Evolutionary conservation across 2,329 filamentous ascomycete genomes (phyloP).

Genomic region (Hypomyces perniciosus): DNA sequence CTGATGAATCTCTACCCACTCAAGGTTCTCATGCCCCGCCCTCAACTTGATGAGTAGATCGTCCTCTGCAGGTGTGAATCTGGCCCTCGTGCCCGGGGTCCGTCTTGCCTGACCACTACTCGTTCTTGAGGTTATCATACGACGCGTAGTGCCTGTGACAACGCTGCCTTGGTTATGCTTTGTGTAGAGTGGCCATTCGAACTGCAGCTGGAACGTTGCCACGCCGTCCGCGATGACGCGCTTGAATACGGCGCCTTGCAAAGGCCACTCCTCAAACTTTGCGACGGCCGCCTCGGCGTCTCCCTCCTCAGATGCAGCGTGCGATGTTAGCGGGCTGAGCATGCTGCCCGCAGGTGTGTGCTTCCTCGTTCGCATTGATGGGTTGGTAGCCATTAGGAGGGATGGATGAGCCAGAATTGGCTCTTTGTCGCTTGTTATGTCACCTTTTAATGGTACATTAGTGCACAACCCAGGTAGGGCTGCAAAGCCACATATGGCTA

Average conservation of each 20-base stretch:
- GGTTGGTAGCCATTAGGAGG: too few species aligned
- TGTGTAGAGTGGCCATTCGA: neutral
- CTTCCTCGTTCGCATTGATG: too few species aligned
- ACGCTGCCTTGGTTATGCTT: neutral
- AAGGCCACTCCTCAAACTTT: neutral
- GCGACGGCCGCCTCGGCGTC: neutral
- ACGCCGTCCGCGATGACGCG: neutral
- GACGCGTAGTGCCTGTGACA: neutral
- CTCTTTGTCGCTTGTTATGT: too few species aligned
- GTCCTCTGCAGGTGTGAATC: constrained; percentile 1
- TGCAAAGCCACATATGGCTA: too few species aligned
- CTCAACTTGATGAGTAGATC: constrained; percentile 1
- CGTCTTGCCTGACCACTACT: too few species aligned
- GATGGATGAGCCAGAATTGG: too few species aligned
- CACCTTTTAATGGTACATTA: too few species aligned
- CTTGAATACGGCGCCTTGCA: neutral
- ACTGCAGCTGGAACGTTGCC: neutral
- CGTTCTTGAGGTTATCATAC: neutral
- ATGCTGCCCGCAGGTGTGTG: neutral
- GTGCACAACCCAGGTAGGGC: too few species aligned
- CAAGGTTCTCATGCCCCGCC: neutral
- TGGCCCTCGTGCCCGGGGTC: neutral
- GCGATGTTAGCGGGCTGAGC: neutral
- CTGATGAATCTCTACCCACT: constrained; percentile 3
- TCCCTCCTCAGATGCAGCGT: neutral